Base-by-base conservation (phyloP, 495 filamentous ascomycete species). In the Xylaria cubensis region DNA sequence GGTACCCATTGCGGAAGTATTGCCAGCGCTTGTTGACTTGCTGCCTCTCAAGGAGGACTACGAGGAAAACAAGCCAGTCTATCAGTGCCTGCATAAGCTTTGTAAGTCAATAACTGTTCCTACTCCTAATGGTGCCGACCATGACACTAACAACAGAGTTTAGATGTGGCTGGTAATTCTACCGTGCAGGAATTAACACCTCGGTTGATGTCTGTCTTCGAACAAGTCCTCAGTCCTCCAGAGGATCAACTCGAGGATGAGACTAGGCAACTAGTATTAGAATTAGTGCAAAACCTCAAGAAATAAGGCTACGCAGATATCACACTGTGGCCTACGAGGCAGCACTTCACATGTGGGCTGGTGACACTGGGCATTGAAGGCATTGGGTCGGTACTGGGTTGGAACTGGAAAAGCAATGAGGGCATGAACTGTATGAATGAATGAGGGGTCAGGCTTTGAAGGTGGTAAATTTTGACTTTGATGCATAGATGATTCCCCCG, bases 51-150 rank as follows among this genome's bases (percentile, higher is more conserved):
- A 92, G 83, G 95, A 97, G 75, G 96, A 99, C 80, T 98, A 88
- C 73, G 94, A 97, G 81, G 96, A 99, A 88, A 98, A 99, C 84
- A 91, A 93, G 72, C 93, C 95, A 13, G 89, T 98, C 46, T 99
- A 90, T 82, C 87, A 90, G 75, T 95, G 93, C 89, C 88, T 99
- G 76, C 90, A 93, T 79, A 89, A 92, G 80, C 86, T 98, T 69
- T 98, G 91, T 93, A 86, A 86, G 92, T 88, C 50, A 3, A 67
- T 53, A 21, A 39, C 36, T 1, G 36, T 39, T 39, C 15, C 44
- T n/a, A 24, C 61, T n/a, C 21, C 17, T 15, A 44, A 44, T 64
- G 32, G 19, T 41, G 26, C 48, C 15, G 12, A 62, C 26, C 48
- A 53, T 63, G 13, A 58, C 69, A 75, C 79, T 78, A 79, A 74